Evolutionary conservation across 2,329 filamentous ascomycete genomes (phyloP), one percentile per base, ranked within the genome.

Genomic region (Aureobasidium sp.): DNA sequence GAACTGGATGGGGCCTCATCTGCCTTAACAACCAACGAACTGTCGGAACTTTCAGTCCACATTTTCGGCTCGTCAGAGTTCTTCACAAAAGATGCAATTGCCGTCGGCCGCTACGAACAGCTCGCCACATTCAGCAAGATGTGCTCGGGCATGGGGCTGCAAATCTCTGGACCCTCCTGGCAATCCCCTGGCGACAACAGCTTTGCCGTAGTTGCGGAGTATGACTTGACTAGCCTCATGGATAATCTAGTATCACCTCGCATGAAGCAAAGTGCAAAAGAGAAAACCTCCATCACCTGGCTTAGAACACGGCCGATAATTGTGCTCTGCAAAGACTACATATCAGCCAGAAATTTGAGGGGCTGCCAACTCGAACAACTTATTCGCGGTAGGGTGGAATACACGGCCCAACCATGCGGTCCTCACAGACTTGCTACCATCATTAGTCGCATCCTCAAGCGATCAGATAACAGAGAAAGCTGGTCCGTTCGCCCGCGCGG

Each of bases 351-450:
- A 42, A 37, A 2, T 9, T 41, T 42, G 55, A 60, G 16, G 27
- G 49, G 27, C 32, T 54, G 30, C n/a, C 48, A 32, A 11, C 41
- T 59, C 3, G 48, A 57, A 13, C 55, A 59, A 25, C 37, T 60
- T 6, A 25, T 58, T 9, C 55, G 13, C 8, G 39, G 37, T 8
- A 37, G 54, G 13, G 45, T 63, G 0, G 62, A 61, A 50, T 63
- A 61, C 36, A 34, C 62, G 2, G 57, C 50, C 13, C 62, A 63
- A 21, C 62, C 62, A 13, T 63, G 48, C 13, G 62, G 62, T 21
- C 62, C 62, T 8, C 47, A 59, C n/a, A 45, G 53, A 29, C 58
- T 63, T 6, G 39, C 44, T 13, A 30, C 48, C 11, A 29, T 58
- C 27, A 57, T 57, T 21, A 2, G 29, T 8, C 53, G 37, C 8